A percentile compares a stretch with the other conserved stretches of the same genome.
Evolutionary conservation across 306 rosid species (phyloP).

Genomic region (Geum urbanum): DNA sequence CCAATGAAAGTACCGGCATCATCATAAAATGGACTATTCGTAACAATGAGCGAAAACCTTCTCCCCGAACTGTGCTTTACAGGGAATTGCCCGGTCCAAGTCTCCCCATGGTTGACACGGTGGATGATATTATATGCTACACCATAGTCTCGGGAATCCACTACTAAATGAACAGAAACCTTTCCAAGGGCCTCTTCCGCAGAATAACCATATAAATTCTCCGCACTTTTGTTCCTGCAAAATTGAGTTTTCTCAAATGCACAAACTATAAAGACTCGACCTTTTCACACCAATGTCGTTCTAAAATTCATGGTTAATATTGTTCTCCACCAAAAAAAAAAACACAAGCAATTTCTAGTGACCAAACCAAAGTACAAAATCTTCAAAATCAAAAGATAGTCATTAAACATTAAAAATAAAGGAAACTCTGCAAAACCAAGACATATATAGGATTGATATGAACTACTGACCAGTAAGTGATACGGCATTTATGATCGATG

Average conservation of each 20-base stretch:
- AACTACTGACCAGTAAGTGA: constrained; percentile 21
- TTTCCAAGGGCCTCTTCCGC: constrained; percentile 76
- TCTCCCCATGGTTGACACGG: constrained; percentile 61
- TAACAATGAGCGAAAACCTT: constrained; percentile 47
- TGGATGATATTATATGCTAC: constrained; percentile 50
- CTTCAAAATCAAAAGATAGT: too few relatives aligned
- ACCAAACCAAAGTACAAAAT: too few relatives aligned
- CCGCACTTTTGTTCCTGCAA: constrained; percentile 89
- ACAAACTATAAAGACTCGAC: constrained; percentile 7
- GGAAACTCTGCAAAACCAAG: neutral
- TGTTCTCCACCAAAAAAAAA: too few relatives aligned
- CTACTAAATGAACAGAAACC: constrained; percentile 54
- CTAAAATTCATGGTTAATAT: neutral
- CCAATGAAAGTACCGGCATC: constrained; percentile 67
- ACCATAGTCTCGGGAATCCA: constrained; percentile 50
- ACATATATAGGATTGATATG: constrained; percentile 36
- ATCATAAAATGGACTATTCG: constrained; percentile 73
- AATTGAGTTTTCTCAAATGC: constrained; percentile 18
- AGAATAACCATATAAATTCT: constrained; percentile 72
- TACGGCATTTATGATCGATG: too few relatives aligned
- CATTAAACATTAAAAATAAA: too few relatives aligned
- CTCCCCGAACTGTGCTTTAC: constrained; percentile 65
- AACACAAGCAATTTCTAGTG: too few relatives aligned
- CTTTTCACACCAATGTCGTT: neutral
- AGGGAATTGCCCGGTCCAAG: constrained; percentile 86